Evolutionary conservation across 306 rosid genomes (phyloP), one percentile per base, ranked within the genome.

Genomic region (Prunus salicina): DNA sequence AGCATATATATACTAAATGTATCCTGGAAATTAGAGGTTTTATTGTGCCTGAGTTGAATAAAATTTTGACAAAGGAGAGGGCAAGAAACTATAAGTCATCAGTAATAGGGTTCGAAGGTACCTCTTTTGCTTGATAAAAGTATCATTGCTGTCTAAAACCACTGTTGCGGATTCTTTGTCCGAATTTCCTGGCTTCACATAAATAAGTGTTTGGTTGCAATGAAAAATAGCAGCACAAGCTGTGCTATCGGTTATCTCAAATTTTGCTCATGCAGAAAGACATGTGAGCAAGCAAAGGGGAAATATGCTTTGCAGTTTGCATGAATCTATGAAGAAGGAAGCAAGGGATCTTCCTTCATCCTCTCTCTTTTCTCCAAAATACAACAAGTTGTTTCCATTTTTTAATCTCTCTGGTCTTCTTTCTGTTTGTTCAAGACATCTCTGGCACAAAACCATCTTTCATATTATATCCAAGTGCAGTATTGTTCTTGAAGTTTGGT

Each of bases 331-430:
- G 16, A 27, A 62, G 10, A 62, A 52, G 55, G 78, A 91, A 80
- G 90, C 84, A 84, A 87, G 81, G 92, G 75, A 91, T 91, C 76
- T 76, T 57, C 66, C 18, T 13, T 43, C 18, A 43, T 18, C 27
- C 4, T 6, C 43, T 38, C 43, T 38, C 43, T 38, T 38, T 38
- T 38, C 70, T 62, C 9, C 56, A 57, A 50, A 62, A n/a, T 78
- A 52, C 57, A 67, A 72, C 34, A 79, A 75, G 85, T 77, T 78
- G 76, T 71, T 73, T 74, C 60, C 78, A 51, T 49, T 76, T 80
- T 76, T 46, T 22, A 19, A 0, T 18, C 8, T 55, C 58, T 50
- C 41, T 45, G 62, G 72, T 61, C 32, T 49, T 55, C 80, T 71
- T 65, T 75, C 64, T 55, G 19, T 67, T 65, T 51, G 58, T 58